Conservation (phyloP, 148 eudicot species). For the Rhododendron henanense region DNA sequence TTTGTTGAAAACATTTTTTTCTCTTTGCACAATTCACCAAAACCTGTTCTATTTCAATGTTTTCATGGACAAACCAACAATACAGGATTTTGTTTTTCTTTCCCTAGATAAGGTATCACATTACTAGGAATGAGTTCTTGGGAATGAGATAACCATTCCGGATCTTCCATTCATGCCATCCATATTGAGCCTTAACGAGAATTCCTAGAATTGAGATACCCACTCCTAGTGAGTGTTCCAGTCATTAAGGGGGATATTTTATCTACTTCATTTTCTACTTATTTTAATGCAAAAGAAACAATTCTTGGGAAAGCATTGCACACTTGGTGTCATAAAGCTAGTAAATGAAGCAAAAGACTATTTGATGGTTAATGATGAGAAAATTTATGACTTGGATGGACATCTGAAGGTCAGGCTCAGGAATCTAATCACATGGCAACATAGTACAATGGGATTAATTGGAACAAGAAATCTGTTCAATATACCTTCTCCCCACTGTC, state of each 20-base stretch:
- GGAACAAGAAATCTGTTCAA: neutral
- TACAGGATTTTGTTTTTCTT: neutral
- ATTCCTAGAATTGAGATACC: neutral
- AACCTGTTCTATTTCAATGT: neutral
- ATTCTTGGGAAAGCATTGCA: neutral
- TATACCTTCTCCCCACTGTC: constrained; percentile 99
- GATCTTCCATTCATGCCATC: neutral
- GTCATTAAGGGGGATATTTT: neutral
- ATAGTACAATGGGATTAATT: neutral
- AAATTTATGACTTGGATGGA: neutral
- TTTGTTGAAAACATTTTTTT: too few species aligned
- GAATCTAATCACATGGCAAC: neutral
- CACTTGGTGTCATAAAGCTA: neutral
- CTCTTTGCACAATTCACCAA: neutral
- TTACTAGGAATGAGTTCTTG: neutral
- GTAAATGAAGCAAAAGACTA: neutral
- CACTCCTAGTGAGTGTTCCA: neutral
- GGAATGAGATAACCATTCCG: neutral
- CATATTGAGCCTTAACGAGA: neutral
- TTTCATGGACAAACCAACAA: neutral
- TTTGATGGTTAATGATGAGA: neutral
- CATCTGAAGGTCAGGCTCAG: neutral
- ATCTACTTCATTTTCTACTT: neutral
- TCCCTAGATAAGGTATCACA: neutral
- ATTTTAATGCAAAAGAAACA: neutral